These are phyloP conservation scores for Auxenochlorella pyrenoidosa DNA, from an alignment of 139 green algal species.

Conservation along the genomic window DNA sequence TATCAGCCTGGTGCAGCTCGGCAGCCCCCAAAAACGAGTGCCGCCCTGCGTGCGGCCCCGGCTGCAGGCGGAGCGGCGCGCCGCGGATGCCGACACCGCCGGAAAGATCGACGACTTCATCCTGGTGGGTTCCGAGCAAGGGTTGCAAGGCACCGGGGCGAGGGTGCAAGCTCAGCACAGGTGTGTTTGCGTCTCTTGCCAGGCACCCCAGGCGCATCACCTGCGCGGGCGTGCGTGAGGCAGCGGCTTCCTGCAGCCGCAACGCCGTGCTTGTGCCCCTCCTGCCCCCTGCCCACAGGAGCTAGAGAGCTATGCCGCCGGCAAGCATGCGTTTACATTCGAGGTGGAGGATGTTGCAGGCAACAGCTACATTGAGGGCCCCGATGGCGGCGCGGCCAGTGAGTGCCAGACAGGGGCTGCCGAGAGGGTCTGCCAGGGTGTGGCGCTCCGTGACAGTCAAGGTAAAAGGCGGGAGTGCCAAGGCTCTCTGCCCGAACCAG, in stretches of 20 bases:
- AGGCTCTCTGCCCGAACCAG: too few relatives aligned
- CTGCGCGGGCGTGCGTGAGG: too few relatives aligned
- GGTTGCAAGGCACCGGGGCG: not conserved
- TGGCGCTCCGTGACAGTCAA: too few relatives aligned
- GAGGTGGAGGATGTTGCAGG: conserved; percentile 67
- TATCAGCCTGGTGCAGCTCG: too few relatives aligned
- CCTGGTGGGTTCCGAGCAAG: not conserved
- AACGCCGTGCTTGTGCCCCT: not conserved
- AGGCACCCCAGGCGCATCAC: not conserved
- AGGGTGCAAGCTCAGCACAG: not conserved
- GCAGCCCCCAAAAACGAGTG: too few relatives aligned
- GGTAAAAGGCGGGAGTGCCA: too few relatives aligned
- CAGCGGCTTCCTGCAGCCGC: not conserved
- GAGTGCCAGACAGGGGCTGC: not conserved
- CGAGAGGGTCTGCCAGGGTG: not conserved
- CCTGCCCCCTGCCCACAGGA: conserved; percentile 7
- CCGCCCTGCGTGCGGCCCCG: not conserved
- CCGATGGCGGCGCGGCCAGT: conserved; percentile 21
- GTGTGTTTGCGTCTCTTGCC: too few relatives aligned
- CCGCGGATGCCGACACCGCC: conserved; percentile 13
- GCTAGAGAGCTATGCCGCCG: conserved; percentile 59
- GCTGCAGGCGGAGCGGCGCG: conserved; percentile 9
- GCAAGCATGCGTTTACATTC: conserved; percentile 63
- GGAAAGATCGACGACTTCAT: conserved; percentile 32
- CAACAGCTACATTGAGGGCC: conserved; percentile 48